Evolutionary conservation across 768 basidiomycete species (phyloP), one percentile per base, ranked within the genome.

Genomic region (Lactifluus subvellereus): DNA sequence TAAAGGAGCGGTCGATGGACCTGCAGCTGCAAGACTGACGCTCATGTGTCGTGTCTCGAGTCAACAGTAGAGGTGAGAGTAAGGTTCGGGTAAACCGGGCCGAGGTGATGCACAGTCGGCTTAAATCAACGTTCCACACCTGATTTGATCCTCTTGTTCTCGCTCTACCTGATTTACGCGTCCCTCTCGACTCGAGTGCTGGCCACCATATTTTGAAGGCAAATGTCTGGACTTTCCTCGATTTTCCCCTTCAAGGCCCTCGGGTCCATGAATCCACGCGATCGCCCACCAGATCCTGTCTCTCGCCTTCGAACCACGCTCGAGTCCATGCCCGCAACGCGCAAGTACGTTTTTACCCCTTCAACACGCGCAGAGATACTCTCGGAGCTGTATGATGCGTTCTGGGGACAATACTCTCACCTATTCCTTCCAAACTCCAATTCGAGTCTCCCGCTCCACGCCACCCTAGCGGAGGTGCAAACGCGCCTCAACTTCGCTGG

Each of bases 301-400:
- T 82, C 86, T 13, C 88, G 88, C 62, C 84, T 92, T 40, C 81
- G 88, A 47, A 88, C 88, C 68, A 79, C 83, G 2, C 80, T 92
- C 64, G 89, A 92, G 73, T 89, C 87, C 6, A 87, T 91, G 85
- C 88, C 90, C 3, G 84, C 84, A 47, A 85, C 87, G 5, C 76
- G 87, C 65, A 91, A 91, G 75, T 90, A 88, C 71, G 79, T 82
- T 3, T 91, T 91, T 71, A 86, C 86, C 0, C 81, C 84, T 33
- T 78, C 85, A 14, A 87, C 87, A 8, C 84, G 91, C 53, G 84
- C 87, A 55, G 88, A 91, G 72, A 88, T 92, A 32, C 79, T 93
- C n/a, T 80, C 83, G 30, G 90, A 89, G 68, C 80, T 94, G 1
- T 93, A 92, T 70, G 82, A 84, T 62, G 82, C 89, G 4, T 89